Evolutionary conservation across 1,284 basidiomycete species (phyloP).

Genomic region (Pyrrhoderma lamaoense): DNA sequence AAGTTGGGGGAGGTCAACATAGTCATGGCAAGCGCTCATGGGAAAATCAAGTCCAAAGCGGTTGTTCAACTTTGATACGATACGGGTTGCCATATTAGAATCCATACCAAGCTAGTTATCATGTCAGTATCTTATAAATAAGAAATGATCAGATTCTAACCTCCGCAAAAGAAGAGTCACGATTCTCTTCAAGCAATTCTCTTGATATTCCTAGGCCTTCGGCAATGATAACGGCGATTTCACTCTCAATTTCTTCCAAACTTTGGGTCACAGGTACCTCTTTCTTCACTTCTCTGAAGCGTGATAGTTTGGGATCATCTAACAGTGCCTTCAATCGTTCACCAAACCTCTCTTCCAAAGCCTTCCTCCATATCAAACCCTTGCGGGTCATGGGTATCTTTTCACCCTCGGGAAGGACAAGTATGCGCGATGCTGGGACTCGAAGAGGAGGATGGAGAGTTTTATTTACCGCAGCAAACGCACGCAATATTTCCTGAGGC

Average conservation of each 20-base stretch:
- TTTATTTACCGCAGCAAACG: constrained; percentile 27
- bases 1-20: constrained; percentile 28
- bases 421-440: constrained; percentile 28
- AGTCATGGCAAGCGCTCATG: constrained; percentile 29
- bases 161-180: constrained; percentile 29
- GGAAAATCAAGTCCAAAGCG: constrained; percentile 26
- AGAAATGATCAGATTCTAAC: constrained; percentile 14
- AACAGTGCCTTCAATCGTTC: constrained; percentile 3
- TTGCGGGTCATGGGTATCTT: constrained; percentile 30
- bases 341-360: constrained; percentile 23
- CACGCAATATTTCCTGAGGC: constrained; percentile 23
- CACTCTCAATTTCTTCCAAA: constrained; percentile 7
- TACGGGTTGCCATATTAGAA: constrained; percentile 28
- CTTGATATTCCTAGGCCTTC: constrained; percentile 11
- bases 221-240: constrained; percentile 9
- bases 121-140: background rate
- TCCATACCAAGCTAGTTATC: constrained; percentile 15
- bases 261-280: background rate
- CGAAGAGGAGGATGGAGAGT: constrained; percentile 29
- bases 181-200: constrained; percentile 9
- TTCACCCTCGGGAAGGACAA: constrained; percentile 25
- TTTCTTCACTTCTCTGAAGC: constrained; percentile 4
- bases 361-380: constrained; percentile 29
- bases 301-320: constrained; percentile 5
- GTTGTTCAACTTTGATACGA: constrained; percentile 28